Evolutionary conservation across 2,329 filamentous ascomycete species (phyloP).

Genomic region (Coccinonectria pachysandricola): DNA sequence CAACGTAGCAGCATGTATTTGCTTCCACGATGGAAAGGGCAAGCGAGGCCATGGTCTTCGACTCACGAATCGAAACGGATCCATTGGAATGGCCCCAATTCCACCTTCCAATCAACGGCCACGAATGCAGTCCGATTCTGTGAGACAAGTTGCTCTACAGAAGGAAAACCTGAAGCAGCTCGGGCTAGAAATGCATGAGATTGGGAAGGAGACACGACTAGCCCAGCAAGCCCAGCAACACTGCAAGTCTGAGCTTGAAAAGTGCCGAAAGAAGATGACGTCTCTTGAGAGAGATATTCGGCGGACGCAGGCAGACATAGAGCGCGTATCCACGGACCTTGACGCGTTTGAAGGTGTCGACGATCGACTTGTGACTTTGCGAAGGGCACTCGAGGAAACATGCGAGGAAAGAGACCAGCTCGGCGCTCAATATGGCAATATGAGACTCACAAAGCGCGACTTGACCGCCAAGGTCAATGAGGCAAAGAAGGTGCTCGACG

Average conservation of each 20-base stretch:
- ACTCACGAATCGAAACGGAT: conserved; percentile 35
- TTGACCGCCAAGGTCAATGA: conserved; percentile 34
- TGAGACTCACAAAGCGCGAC: conserved; percentile 37
- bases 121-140: conserved; percentile 73
- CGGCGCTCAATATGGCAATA: conserved; percentile 44
- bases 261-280: conserved; percentile 27
- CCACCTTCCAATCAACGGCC: conserved; percentile 41
- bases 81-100: conserved; percentile 31
- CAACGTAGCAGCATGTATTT: conserved; percentile 66
- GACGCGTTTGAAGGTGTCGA: conserved; percentile 60
- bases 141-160: conserved; percentile 49
- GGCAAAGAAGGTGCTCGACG: conserved; percentile 27
- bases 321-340: conserved; percentile 43
- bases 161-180: conserved; percentile 43
- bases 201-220: conserved; percentile 38
- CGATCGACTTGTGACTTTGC: conserved; percentile 50
- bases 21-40: conserved; percentile 48
- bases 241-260: conserved; percentile 35
- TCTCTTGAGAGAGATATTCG: conserved; percentile 45
- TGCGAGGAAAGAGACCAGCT: conserved; percentile 39
- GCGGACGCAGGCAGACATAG: conserved; percentile 48
- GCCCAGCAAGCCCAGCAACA: conserved; percentile 38
- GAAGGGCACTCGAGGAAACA: conserved; percentile 44
- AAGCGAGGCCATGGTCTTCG: conserved; percentile 48
- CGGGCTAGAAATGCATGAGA: conserved; percentile 40